phyloP scores from a whole-genome alignment of 2,329 filamentous ascomycete genomes.

The Calycina marina region DNA sequence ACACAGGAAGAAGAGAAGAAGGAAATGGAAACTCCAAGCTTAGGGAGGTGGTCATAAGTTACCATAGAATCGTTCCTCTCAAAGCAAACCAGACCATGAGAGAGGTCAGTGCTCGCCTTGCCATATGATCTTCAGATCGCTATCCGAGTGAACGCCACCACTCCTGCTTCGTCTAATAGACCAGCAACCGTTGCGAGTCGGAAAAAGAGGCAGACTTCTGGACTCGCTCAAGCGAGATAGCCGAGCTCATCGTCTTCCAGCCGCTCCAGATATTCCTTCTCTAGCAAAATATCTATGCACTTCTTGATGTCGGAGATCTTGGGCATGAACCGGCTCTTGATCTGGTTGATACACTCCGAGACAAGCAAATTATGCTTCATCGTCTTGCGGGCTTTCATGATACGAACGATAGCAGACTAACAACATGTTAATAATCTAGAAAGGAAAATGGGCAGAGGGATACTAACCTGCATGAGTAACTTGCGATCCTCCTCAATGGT shows the following conservation, averaged over 20 bases:
- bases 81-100: no score
- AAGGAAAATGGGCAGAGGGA: no score
- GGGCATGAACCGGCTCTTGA: conserved; percentile 81
- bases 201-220: no score
- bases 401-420: conserved; percentile 93
- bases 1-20: no score
- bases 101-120: no score
- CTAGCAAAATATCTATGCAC: conserved; percentile 94
- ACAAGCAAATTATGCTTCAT: conserved; percentile 97
- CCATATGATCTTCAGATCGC: no score
- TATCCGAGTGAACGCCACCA: no score
- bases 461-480: conserved; percentile 81
- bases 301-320: conserved; percentile 97
- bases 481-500: conserved; percentile 98
- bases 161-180: no score
- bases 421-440: no score
- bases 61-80: no score
- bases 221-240: conserved; percentile 60
- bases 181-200: background rate
- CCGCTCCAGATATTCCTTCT: conserved; percentile 97
- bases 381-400: conserved; percentile 98
- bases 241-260: conserved; percentile 88
- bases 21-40: no score
- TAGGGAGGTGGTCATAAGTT: no score
- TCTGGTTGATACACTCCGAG: conserved; percentile 89